Evolutionary conservation across 2,329 filamentous ascomycete genomes (phyloP), one percentile per base, ranked within the genome.

Genomic region (Trichoderma atroviride): DNA sequence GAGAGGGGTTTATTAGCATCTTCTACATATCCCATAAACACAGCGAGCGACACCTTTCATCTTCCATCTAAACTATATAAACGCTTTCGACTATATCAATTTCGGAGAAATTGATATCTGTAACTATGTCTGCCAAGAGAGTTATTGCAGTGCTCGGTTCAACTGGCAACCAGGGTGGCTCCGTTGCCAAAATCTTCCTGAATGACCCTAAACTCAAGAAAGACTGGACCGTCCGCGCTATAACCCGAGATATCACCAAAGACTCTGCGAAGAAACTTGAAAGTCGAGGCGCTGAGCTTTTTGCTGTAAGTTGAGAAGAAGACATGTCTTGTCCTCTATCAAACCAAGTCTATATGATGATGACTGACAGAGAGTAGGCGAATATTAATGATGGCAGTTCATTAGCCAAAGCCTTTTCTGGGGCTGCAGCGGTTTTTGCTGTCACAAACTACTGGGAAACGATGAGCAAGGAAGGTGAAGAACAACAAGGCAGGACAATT

Each of bases 381-480:
- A 31, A 58, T 22, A 58, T 58, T 6, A 58, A 58, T 58, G 56
- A 58, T n/a, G 55, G 55, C 55, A 24, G 22, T n/a, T 58, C 56
- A 37, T 37, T 58, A 16, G 56, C 56, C 56, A 58, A 58, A 10
- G 56, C 56, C 19, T 58, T 58, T 24, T 58, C 56, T 37, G 56
- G 56, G 35, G 56, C 56, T 22, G 56, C 56, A 35, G 56, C 56
- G 3, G 22, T 58, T 4, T 58, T 58, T 58, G 56, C 56, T 24
- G 56, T 58, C 10, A 58, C 56, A 24, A 58, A 58, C n/a, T 58
- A 58, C n/a, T 58, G 56, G 56, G 56, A 58, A 14, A 58, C 56
- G 13, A 58, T 58, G 56, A 58, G 56, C 19, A 58, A 58, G 22
- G 56, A 58, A 37, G 31, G n/a, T 9, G 56, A 58, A 58, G 56